Percentiles rank a stretch among this genome's conserved stretches.
These are phyloP conservation scores for Cercophora scortea DNA, from an alignment of 495 filamentous ascomycete genomes.

Conservation along the genomic window DNA sequence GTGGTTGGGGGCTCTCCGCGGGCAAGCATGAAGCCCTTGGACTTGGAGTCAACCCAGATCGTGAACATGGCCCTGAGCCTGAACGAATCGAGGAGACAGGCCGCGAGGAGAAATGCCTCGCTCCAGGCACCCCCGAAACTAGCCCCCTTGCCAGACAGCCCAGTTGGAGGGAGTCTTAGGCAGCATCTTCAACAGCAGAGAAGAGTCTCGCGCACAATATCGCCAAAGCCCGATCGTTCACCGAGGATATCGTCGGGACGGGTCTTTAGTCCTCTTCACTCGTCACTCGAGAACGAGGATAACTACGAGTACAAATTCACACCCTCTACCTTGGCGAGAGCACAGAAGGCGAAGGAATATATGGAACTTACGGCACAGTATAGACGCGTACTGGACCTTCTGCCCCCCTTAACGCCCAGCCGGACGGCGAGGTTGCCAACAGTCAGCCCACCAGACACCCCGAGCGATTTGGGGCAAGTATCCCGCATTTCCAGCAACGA, in stretches of 20 bases:
- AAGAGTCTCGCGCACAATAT: slow-evolving; percentile 48
- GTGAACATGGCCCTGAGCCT: slow-evolving; percentile 84
- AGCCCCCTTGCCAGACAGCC: slow-evolving; percentile 32
- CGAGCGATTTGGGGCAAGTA: slow-evolving; percentile 15
- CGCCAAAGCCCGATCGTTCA: slow-evolving; percentile 43
- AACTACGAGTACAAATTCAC: slow-evolving; percentile 58
- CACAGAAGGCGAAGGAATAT: slow-evolving; percentile 68
- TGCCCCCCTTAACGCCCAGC: slow-evolving; percentile 60
- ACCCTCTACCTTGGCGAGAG: slow-evolving; percentile 65
- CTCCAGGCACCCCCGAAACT: slow-evolving; percentile 40
- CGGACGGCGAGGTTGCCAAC: slow-evolving; percentile 16
- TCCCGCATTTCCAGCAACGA: slow-evolving; percentile 8
- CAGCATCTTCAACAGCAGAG: slow-evolving; percentile 62
- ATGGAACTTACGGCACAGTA: slow-evolving; percentile 78
- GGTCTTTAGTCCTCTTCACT: slow-evolving; percentile 34
- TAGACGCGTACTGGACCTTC: slow-evolving; percentile 61
- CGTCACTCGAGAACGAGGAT: slow-evolving; percentile 31
- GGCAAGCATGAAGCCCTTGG: slow-evolving; percentile 29
- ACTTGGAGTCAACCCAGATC: slow-evolving; percentile 75
- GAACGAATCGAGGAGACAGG: slow-evolving; percentile 70
- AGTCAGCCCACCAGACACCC: slow-evolving; percentile 21
- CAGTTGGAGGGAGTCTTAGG: slow-evolving; percentile 47
- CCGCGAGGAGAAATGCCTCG: slow-evolving; percentile 46
- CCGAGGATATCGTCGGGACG: slow-evolving; percentile 25
- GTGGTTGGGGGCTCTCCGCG: slow-evolving; percentile 13